Conservation (phyloP, 768 basidiomycete species). For the Suillus discolor region DNA sequence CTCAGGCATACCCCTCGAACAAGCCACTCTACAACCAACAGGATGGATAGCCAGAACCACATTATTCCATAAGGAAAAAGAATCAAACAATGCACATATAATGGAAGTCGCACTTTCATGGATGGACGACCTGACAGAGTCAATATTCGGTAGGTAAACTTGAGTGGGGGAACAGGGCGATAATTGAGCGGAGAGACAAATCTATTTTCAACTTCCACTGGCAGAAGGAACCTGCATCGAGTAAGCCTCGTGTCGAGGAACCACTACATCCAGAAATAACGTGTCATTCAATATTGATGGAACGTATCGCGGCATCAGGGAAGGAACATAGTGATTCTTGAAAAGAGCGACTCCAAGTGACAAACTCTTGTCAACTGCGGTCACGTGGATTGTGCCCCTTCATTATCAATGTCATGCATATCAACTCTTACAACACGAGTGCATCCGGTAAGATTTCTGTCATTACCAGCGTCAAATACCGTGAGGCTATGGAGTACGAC, state of each 20-base stretch:
- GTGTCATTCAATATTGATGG: no score
- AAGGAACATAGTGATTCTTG: no score
- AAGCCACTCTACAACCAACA: constrained; percentile 3
- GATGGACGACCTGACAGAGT: background rate
- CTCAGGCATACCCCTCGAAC: background rate
- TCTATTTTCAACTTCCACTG: background rate
- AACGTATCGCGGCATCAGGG: no score
- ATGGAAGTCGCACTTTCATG: background rate
- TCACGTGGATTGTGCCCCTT: no score
- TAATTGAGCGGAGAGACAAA: background rate
- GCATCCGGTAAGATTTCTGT: background rate
- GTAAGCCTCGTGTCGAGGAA: background rate
- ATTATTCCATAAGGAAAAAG: constrained; percentile 4
- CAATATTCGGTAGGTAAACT: background rate
- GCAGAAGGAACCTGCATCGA: background rate
- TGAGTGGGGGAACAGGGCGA: background rate
- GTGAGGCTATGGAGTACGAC: background rate
- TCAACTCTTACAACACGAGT: background rate
- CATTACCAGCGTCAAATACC: background rate
- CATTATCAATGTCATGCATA: no score
- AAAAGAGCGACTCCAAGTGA: no score
- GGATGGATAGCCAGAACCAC: background rate
- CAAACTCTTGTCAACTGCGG: no score
- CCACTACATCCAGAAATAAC: no score
- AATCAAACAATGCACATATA: background rate